Evolutionary conservation across 257 asterid species (phyloP).

Genomic region (Solanum tacnaense): DNA sequence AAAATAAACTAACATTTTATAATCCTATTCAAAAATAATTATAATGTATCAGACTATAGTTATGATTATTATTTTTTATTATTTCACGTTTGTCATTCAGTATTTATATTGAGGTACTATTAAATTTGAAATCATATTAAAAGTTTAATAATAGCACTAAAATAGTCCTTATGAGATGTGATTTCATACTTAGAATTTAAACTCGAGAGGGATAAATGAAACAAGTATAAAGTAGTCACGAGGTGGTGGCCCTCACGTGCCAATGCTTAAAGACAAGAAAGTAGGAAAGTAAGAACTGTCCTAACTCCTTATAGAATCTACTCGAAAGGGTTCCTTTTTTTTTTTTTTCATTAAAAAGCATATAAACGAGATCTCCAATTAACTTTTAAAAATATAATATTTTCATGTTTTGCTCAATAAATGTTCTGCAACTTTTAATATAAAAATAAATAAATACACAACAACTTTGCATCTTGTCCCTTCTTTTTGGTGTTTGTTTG

Average conservation of each 20-base stretch:
- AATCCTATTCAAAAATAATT: background rate
- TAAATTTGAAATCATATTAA: background rate
- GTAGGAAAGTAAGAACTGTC: background rate
- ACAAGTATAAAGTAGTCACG: background rate
- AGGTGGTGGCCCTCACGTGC: slow-evolving; percentile 3
- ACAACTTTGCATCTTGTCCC: slow-evolving; percentile 4
- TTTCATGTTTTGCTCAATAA: background rate
- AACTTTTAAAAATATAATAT: background rate
- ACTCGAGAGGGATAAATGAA: background rate
- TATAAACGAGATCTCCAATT: background rate
- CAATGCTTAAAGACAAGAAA: background rate
- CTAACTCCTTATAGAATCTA: background rate
- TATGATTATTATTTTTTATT: background rate
- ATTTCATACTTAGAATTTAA: background rate
- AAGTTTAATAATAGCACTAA: too few species aligned
- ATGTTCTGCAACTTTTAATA: background rate
- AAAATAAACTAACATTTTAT: background rate
- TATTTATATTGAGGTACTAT: background rate
- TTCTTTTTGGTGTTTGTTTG: slow-evolving; percentile 8
- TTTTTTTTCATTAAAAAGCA: background rate
- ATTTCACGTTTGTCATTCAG: background rate
- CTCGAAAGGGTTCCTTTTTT: background rate
- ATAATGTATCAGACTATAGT: background rate
- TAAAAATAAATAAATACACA: background rate
- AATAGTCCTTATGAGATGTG: background rate